These are phyloP conservation scores for Calocera viscosa DNA, from an alignment of 768 basidiomycete species.

Conservation along the genomic window DNA sequence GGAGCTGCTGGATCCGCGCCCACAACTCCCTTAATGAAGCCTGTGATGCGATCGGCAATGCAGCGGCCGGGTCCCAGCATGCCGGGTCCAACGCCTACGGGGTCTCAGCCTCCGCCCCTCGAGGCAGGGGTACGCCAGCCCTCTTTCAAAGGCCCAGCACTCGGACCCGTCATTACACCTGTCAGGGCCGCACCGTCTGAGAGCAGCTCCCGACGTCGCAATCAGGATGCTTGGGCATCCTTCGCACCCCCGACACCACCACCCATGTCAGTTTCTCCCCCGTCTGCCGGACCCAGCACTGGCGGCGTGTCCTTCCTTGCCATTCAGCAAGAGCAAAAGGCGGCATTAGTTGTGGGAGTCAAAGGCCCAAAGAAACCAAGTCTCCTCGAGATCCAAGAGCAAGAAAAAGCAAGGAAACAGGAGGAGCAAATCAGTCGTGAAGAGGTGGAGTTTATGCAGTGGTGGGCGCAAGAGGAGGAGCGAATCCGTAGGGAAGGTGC, in stretches of 20 bases:
- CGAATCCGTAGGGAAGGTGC: slow-evolving; percentile 15
- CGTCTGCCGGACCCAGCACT: slow-evolving; percentile 18
- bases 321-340: slow-evolving; percentile 70
- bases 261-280: slow-evolving; percentile 19
- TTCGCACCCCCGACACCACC: slow-evolving; percentile 31
- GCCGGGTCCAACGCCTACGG: background rate
- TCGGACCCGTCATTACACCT: slow-evolving; percentile 58
- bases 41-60: slow-evolving; percentile 19
- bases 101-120: background rate
- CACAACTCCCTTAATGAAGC: slow-evolving; percentile 16
- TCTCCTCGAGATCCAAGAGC: slow-evolving; percentile 72
- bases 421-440: slow-evolving; percentile 24
- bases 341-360: slow-evolving; percentile 32
- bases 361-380: slow-evolving; percentile 44
- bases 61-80: slow-evolving; percentile 26
- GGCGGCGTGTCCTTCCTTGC: slow-evolving; percentile 52
- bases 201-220: slow-evolving; percentile 10
- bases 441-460: slow-evolving; percentile 71
- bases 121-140: background rate
- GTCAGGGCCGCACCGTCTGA: slow-evolving; percentile 33
- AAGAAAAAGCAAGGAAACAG: slow-evolving; percentile 48
- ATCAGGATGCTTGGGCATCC: slow-evolving; percentile 44
- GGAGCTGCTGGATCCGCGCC: slow-evolving; percentile 15
- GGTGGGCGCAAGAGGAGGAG: slow-evolving; percentile 67
- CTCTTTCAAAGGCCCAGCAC: slow-evolving; percentile 10